Conservation (phyloP, 495 filamentous ascomycete species). For the Antarctomyces pellizariae region DNA sequence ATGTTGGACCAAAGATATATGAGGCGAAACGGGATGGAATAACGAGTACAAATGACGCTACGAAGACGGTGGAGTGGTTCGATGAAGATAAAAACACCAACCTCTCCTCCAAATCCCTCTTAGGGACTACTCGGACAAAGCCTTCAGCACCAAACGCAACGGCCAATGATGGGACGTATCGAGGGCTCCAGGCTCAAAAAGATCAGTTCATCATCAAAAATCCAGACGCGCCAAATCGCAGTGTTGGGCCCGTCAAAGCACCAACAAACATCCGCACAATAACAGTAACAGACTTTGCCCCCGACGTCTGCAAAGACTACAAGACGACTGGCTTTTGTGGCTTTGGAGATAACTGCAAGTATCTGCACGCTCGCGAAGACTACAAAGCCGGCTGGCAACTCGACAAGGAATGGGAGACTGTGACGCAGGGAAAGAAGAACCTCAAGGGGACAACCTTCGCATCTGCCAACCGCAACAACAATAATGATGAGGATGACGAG, state of each 20-base stretch:
- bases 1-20: conserved; percentile 30
- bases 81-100: conserved; percentile 32
- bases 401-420: conserved; percentile 79
- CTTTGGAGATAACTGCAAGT: conserved; percentile 70
- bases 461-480: conserved; percentile 25
- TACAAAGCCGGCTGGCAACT: conserved; percentile 91
- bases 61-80: conserved; percentile 79
- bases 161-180: conserved; percentile 43
- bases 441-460: conserved; percentile 36
- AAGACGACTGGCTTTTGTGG: conserved; percentile 75
- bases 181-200: conserved; percentile 47
- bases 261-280: conserved; percentile 78
- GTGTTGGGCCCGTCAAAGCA: conserved; percentile 70
- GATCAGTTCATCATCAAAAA: conserved; percentile 59
- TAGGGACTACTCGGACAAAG: conserved; percentile 33
- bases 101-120: conserved; percentile 32
- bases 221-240: conserved; percentile 45
- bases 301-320: conserved; percentile 92
- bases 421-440: conserved; percentile 51
- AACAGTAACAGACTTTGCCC: conserved; percentile 75
- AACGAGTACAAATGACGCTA: conserved; percentile 62
- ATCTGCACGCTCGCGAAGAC: conserved; percentile 65
- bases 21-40: conserved; percentile 35
- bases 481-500: conserved; percentile 27
- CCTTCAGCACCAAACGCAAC: conserved; percentile 10